Conservation (phyloP, 805 yeast species). For the Metschnikowia picachoensis region DNA sequence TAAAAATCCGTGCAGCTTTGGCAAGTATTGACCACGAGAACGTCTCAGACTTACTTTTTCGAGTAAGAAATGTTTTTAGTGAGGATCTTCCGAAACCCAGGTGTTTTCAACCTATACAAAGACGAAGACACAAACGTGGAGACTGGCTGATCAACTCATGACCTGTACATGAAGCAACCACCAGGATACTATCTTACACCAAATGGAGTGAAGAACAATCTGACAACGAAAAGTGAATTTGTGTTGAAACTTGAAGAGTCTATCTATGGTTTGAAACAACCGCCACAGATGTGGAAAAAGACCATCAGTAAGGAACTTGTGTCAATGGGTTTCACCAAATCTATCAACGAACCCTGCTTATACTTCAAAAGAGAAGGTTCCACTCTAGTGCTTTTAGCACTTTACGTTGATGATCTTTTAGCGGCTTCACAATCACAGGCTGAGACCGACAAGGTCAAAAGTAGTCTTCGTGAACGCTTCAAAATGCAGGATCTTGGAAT, state of each 20-base stretch:
- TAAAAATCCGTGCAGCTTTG: too few relatives aligned
- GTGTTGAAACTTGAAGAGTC: background rate
- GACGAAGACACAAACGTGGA: too few relatives aligned
- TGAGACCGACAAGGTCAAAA: background rate
- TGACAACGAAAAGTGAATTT: background rate
- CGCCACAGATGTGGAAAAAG: constrained; percentile 1
- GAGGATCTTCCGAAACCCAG: too few relatives aligned
- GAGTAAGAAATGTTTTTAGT: too few relatives aligned
- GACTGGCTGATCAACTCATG: background rate
- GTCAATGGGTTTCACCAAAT: background rate
- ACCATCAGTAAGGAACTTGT: background rate
- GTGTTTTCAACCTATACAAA: too few relatives aligned
- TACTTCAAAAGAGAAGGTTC: background rate
- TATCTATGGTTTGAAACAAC: constrained; percentile 1
- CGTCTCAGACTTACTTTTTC: too few relatives aligned
- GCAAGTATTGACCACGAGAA: too few relatives aligned
- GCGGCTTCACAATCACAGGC: too few relatives aligned
- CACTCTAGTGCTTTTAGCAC: background rate
- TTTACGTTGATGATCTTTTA: background rate
- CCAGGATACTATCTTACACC: background rate
- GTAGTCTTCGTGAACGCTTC: background rate
- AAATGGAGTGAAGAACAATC: too few relatives aligned
- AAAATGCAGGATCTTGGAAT: constrained; percentile 3
- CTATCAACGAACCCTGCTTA: background rate
- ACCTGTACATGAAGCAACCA: background rate